A percentile compares a stretch with the other conserved stretches of the same genome.
These are phyloP conservation scores for Sporothrix inflata DNA, from an alignment of 2,329 filamentous ascomycete genomes.

Conservation along the genomic window DNA sequence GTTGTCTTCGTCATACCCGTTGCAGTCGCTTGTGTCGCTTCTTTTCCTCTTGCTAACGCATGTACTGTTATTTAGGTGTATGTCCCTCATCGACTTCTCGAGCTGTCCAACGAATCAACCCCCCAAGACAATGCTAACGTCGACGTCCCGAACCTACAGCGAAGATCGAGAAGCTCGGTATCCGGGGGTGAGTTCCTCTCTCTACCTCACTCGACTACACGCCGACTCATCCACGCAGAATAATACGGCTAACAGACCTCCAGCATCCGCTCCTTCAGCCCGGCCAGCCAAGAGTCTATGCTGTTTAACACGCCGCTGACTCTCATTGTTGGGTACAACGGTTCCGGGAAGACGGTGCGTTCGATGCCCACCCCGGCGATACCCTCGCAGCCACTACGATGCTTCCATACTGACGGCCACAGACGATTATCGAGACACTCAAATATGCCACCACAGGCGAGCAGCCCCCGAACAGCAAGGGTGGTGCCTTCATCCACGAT, in stretches of 20 bases:
- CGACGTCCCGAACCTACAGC: slow-evolving; percentile 25
- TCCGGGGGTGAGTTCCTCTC: slow-evolving; percentile 34
- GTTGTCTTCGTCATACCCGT: not conserved
- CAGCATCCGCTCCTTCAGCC: slow-evolving; percentile 77
- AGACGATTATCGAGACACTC: slow-evolving; percentile 95
- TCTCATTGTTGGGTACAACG: slow-evolving; percentile 95
- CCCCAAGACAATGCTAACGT: not conserved
- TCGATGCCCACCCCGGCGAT: not conserved
- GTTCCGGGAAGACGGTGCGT: slow-evolving; percentile 81
- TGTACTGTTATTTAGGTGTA: not conserved
- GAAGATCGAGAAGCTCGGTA: slow-evolving; percentile 37
- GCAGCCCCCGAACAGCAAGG: slow-evolving; percentile 86
- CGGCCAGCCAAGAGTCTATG: slow-evolving; percentile 72
- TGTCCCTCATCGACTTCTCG: not conserved
- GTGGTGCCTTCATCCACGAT: slow-evolving; percentile 94
- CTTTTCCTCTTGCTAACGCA: not conserved
- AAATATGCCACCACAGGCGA: slow-evolving; percentile 97
- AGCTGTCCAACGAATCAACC: not conserved
- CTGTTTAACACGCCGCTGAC: slow-evolving; percentile 89
- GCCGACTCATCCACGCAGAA: not conserved
- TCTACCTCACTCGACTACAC: not conserved
- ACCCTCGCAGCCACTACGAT: not conserved
- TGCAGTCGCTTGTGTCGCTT: not conserved
- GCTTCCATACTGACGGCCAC: not conserved
- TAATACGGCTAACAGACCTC: slow-evolving; percentile 1